Conservation (phyloP, 2,329 filamentous ascomycete species). For the Sporothrix curviconia region DNA sequence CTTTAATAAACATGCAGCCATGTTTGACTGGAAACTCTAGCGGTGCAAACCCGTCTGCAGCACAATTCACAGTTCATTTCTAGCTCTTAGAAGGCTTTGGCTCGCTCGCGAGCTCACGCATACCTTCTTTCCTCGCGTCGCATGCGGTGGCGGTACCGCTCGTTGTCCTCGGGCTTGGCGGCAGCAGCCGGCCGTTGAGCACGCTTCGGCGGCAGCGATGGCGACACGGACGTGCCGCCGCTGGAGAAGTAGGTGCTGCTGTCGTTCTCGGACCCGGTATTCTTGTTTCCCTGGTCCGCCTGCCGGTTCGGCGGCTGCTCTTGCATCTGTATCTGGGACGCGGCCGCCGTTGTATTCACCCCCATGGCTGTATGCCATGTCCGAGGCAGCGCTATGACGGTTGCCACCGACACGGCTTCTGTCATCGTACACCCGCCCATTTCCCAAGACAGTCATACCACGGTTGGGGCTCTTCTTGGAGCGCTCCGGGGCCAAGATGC, state of each 20-base stretch:
- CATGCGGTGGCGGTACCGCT: background rate
- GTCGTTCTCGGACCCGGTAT: background rate
- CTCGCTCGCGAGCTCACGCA: background rate
- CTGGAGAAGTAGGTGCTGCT: background rate
- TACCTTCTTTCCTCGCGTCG: background rate
- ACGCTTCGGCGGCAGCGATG: background rate
- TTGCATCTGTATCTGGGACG: too few species aligned
- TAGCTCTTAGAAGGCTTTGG: too few species aligned
- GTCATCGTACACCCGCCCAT: background rate
- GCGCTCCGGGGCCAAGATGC: background rate
- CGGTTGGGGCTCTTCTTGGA: background rate
- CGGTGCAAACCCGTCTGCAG: background rate
- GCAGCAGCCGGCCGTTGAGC: background rate
- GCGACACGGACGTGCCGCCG: background rate
- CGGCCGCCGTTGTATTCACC: background rate
- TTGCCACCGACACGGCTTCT: background rate
- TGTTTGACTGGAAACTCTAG: background rate
- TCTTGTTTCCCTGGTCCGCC: background rate
- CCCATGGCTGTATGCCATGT: background rate
- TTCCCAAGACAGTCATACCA: background rate
- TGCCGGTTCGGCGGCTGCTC: background rate
- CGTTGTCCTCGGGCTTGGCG: background rate
- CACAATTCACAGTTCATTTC: background rate
- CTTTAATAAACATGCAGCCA: background rate
- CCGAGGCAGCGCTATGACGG: background rate